These are phyloP conservation scores for Mycena sp. DNA, from an alignment of 1,284 basidiomycete species.

Conservation along the genomic window DNA sequence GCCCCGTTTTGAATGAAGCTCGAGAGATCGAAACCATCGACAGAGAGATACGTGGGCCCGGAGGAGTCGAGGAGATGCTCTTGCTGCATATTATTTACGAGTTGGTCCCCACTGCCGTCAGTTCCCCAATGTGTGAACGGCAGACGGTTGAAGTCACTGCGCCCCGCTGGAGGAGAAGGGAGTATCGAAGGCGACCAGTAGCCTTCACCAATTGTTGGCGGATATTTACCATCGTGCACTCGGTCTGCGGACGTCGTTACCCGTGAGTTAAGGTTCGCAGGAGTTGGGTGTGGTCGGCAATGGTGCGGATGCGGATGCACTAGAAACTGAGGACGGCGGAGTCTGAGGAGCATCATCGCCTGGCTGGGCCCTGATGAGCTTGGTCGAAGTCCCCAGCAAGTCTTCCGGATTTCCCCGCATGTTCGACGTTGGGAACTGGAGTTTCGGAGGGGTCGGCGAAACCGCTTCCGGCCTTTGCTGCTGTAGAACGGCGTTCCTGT, in stretches of 20 bases:
- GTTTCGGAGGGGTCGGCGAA: not conserved
- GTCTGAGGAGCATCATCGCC: not conserved
- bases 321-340: not conserved
- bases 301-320: not conserved
- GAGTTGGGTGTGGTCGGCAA: too few relatives aligned
- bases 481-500: conserved; percentile 10
- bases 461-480: not conserved
- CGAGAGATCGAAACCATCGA: conserved; percentile 31
- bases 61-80: conserved; percentile 7
- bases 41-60: conserved; percentile 13
- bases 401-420: conserved; percentile 32
- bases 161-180: too few relatives aligned
- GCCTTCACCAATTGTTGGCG: too few relatives aligned
- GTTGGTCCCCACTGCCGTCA: too few relatives aligned
- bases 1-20: conserved; percentile 37
- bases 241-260: too few relatives aligned
- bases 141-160: not conserved
- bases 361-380: conserved; percentile 30
- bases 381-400: conserved; percentile 34
- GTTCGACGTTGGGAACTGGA: conserved; percentile 32
- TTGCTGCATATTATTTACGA: not conserved
- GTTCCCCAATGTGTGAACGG: not conserved
- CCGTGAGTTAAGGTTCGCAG: too few relatives aligned
- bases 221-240: too few relatives aligned
- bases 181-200: too few relatives aligned